phyloP scores from a whole-genome alignment of 768 basidiomycete genomes.

The Lactarius trivialis region DNA sequence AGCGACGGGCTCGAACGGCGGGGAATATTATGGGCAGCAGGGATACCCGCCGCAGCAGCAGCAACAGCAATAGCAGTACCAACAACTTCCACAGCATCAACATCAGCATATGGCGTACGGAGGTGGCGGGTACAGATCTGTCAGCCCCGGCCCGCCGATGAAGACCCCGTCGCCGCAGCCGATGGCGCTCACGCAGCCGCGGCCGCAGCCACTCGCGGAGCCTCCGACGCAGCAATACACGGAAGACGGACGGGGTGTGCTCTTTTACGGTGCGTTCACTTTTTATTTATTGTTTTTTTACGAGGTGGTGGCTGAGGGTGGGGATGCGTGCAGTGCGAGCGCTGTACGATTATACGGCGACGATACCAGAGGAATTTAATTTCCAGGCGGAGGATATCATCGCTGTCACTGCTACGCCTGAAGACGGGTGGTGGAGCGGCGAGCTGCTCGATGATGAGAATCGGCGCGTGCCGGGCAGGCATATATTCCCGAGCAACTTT shows the following conservation, averaged over 20 bases:
- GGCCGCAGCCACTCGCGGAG: conserved; percentile 14
- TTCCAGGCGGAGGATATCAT: conserved; percentile 95
- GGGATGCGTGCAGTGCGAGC: conserved; percentile 60
- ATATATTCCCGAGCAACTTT: conserved; percentile 87
- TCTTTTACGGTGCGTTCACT: conserved; percentile 73
- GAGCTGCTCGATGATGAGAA: conserved; percentile 76
- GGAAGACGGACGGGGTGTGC: conserved; percentile 72
- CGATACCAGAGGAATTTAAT: conserved; percentile 90
- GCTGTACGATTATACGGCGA: conserved; percentile 78
- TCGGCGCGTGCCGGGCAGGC: conserved; percentile 60
- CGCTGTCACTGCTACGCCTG: conserved; percentile 88
- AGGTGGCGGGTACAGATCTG: conserved; percentile 33
- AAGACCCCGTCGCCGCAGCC: conserved; percentile 49
- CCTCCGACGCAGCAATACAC: conserved; percentile 68
- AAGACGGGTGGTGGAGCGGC: conserved; percentile 98
- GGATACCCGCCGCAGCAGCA: conserved; percentile 7
- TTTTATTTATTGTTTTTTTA: background rate
- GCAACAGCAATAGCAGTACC: conserved; percentile 26
- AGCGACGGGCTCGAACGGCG: conserved; percentile 1
- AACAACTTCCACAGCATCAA: conserved; percentile 31
- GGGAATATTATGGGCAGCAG: conserved; percentile 17
- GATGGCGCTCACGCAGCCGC: conserved; percentile 24
- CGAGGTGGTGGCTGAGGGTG: background rate
- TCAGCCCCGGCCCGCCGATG: conserved; percentile 35
- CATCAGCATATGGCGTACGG: conserved; percentile 31